Evolutionary conservation across 805 yeast species (phyloP).

Genomic region (Wickerhamiella galacta): DNA sequence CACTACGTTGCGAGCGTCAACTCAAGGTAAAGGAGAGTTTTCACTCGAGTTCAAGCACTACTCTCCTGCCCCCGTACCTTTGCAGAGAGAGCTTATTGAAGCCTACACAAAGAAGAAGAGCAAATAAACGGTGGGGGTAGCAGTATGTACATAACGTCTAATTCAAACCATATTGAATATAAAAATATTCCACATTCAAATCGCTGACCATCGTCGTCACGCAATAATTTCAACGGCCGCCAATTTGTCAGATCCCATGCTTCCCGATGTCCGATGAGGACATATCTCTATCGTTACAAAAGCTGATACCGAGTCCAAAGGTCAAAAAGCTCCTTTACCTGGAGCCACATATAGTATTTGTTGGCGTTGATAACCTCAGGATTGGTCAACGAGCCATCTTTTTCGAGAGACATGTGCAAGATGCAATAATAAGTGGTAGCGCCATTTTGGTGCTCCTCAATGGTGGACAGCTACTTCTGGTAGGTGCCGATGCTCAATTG

Average conservation of each 20-base stretch:
- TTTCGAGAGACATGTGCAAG: constrained; percentile 1
- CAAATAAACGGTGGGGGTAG: too few relatives aligned
- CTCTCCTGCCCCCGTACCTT: constrained; percentile 76
- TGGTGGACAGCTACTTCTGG: background rate
- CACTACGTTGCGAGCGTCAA: constrained; percentile 82
- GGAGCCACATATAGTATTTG: constrained; percentile 3
- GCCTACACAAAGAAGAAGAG: constrained; percentile 50
- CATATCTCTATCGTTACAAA: background rate
- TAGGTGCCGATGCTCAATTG: background rate
- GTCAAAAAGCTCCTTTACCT: constrained; percentile 1
- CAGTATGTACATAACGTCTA: too few relatives aligned
- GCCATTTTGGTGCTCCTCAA: background rate
- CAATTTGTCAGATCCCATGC: too few relatives aligned
- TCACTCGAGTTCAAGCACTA: constrained; percentile 87
- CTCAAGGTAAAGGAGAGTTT: constrained; percentile 98
- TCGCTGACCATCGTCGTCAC: too few relatives aligned
- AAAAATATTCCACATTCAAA: too few relatives aligned
- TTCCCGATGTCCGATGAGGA: too few relatives aligned
- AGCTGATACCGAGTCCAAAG: constrained; percentile 3
- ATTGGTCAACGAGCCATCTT: background rate
- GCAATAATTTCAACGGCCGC: too few relatives aligned
- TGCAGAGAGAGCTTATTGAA: constrained; percentile 79
- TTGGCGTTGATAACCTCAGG: constrained; percentile 1
- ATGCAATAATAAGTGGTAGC: background rate
- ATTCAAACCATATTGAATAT: too few relatives aligned